Evolutionary conservation across 371 early-diverging fungal genomes (phyloP).

Genomic region (Mortierella sp.): DNA sequence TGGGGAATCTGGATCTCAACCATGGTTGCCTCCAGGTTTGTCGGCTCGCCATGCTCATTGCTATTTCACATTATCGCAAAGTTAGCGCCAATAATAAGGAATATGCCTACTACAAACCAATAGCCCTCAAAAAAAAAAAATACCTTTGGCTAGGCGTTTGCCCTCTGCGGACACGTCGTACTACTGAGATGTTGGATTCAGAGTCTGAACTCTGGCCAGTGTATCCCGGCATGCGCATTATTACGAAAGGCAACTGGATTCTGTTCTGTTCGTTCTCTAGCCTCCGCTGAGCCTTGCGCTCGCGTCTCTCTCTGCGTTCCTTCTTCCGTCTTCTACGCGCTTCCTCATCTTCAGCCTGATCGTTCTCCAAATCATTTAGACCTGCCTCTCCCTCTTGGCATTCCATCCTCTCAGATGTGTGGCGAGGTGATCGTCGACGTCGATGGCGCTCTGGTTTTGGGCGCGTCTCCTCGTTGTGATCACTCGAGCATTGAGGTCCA

Average conservation of each 20-base stretch:
- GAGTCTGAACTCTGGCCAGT: constrained; percentile 50
- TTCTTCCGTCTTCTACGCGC: constrained; percentile 29
- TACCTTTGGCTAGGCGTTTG: constrained; percentile 27
- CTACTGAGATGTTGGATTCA: constrained; percentile 43
- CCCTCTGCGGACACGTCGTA: constrained; percentile 31
- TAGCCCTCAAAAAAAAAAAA: not conserved
- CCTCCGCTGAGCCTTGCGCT: constrained; percentile 33
- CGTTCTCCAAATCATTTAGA: constrained; percentile 9
- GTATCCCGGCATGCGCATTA: constrained; percentile 38
- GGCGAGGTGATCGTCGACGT: constrained; percentile 28
- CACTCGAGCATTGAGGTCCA: constrained; percentile 25
- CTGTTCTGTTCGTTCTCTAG: constrained; percentile 15
- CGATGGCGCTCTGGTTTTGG: constrained; percentile 25
- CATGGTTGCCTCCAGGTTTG: constrained; percentile 28
- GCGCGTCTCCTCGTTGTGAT: constrained; percentile 9
- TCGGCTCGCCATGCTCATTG: constrained; percentile 20
- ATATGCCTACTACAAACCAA: not conserved
- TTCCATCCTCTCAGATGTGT: constrained; percentile 7
- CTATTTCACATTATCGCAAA: constrained; percentile 13
- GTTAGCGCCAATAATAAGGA: not conserved
- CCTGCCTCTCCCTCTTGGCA: not conserved
- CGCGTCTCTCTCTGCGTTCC: constrained; percentile 37
- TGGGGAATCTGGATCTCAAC: constrained; percentile 48
- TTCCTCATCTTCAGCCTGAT: constrained; percentile 25
- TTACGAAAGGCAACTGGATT: constrained; percentile 36